phyloP scores from a whole-genome alignment of 306 rosid species.

The Betula pendula region DNA sequence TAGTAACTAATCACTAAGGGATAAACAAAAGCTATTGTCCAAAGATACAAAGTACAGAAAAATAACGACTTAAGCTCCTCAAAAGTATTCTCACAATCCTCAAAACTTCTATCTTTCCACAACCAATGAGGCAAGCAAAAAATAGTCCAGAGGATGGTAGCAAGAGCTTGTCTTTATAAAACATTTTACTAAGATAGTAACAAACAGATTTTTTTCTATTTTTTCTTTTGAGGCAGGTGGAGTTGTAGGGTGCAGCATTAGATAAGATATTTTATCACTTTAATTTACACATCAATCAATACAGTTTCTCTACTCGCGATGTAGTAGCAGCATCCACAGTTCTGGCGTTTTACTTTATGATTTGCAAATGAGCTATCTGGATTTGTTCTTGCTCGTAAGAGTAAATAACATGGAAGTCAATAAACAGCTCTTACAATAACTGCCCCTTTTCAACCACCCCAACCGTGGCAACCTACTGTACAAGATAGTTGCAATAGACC shows the following conservation, averaged over 20 bases:
- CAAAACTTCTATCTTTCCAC: too few species aligned
- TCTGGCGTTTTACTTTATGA: not conserved
- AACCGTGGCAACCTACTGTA: slow-evolving; percentile 3
- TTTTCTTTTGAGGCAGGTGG: not conserved
- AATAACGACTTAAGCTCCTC: too few species aligned
- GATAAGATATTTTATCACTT: not conserved
- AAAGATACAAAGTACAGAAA: too few species aligned
- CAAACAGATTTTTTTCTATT: not conserved
- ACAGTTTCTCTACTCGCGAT: not conserved
- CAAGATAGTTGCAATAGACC: not conserved
- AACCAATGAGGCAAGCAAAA: not conserved
- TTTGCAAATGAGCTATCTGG: not conserved
- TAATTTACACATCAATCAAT: not conserved
- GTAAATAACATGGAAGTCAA: not conserved
- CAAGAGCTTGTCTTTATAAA: not conserved
- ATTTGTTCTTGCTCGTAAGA: not conserved
- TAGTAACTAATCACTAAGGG: too few species aligned
- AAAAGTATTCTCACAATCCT: too few species aligned
- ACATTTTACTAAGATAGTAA: not conserved
- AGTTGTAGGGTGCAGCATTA: not conserved
- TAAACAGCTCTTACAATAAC: not conserved
- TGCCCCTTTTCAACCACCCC: slow-evolving; percentile 1
- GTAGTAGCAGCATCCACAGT: not conserved
- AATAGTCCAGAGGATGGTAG: not conserved
- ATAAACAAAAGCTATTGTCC: too few species aligned